Evolutionary conservation across 768 basidiomycete genomes (phyloP), one percentile per base, ranked within the genome.

Genomic region (Pisolithus sp.): DNA sequence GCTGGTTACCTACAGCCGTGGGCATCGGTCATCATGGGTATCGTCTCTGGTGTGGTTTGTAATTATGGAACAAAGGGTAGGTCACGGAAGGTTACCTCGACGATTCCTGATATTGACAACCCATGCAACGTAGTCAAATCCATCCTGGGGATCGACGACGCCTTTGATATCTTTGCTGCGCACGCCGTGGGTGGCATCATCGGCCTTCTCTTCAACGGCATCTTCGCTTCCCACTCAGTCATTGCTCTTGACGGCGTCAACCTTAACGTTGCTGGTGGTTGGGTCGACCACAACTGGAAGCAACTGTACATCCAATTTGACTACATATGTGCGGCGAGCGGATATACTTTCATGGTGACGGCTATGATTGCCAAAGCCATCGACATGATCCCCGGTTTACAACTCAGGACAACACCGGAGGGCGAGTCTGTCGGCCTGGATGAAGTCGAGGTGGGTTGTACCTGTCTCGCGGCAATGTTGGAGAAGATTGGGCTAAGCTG

Each of bases 151-250:
- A 79, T 93, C 50, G 93, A 96, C 63, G 93, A 95, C 62, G 82
- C 91, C 0, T 83, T 96, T 46, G 93, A 97, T 76, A 78, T 93
- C 42, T 94, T 92, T 65, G 92, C 93, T n/a, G 84, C 89, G 59
- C 93, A 96, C 72, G 93, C 86, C 36, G 71, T 94, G 39, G 91
- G 90, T 6, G 89, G 91, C 21, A 79, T 89, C 37, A 68, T 89
- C 48, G 93, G 90, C 39, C 75, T 89, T 13, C 63, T 90, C 45
- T 56, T 76, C 57, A 92, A 87, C 51, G 90, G 71, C 17, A 75
- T 93, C 59, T 91, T 93, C 59, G 91, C 84, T 15, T 80, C 85
- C 20, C 68, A 70, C 5, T 69, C 71, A 5, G 73, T 93, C 46
- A 82, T 85, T 21, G 72, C 73, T 13, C 73, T 89, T 53, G 90